A percentile compares a stretch with the other conserved stretches of the same genome.
These are phyloP conservation scores for Syzygium syzygioides DNA, from an alignment of 441 rosid species.

Conservation along the genomic window DNA sequence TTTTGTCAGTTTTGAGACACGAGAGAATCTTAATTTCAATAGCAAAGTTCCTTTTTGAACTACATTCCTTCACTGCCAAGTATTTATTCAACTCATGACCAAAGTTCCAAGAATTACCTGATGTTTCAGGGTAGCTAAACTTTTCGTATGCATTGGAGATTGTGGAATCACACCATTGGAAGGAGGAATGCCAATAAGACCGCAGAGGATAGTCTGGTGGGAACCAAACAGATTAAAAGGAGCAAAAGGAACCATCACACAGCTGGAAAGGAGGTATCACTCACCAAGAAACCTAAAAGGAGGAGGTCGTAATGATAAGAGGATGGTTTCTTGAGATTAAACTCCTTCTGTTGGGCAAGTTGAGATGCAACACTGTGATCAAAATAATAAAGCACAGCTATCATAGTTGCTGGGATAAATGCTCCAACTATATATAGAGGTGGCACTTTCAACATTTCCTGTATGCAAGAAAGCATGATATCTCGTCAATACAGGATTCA, in stretches of 20 bases:
- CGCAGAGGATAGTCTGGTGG: conserved; percentile 57
- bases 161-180: conserved; percentile 83
- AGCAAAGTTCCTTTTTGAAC: not conserved
- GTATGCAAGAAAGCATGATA: conserved; percentile 16
- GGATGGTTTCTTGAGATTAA: conserved; percentile 76
- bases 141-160: conserved; percentile 82
- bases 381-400: conserved; percentile 75
- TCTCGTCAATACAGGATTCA: conserved; percentile 1
- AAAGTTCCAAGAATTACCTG: conserved; percentile 35
- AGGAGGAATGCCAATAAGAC: conserved; percentile 80
- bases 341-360: conserved; percentile 74
- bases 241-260: not conserved
- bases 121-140: conserved; percentile 73
- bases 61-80: not conserved
- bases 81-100: not conserved
- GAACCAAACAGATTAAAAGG: not conserved
- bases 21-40: not conserved
- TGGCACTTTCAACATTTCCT: conserved; percentile 75
- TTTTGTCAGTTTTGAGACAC: not conserved
- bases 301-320: conserved; percentile 77
- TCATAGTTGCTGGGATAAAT: conserved; percentile 83
- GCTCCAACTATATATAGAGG: conserved; percentile 70
- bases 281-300: conserved; percentile 63
- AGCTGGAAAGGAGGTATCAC: conserved; percentile 4
- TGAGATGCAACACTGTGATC: conserved; percentile 88